Percentiles rank a stretch among this genome's conserved stretches.
phyloP scores from a whole-genome alignment of 2,329 filamentous ascomycete genomes.

The Verticillium isaacii region DNA sequence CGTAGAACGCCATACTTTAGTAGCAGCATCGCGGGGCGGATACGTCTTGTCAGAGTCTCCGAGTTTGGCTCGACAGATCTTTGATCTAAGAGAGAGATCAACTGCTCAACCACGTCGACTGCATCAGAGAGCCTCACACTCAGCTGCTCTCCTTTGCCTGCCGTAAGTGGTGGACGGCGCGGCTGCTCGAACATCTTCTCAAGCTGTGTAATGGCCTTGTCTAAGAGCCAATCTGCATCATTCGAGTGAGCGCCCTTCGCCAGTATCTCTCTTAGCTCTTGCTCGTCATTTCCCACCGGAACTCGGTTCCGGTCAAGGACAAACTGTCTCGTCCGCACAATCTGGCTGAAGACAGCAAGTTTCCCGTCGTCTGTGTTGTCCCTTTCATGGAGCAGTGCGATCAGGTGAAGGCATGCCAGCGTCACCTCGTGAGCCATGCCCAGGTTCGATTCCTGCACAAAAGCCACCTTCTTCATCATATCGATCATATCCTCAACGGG shows the following conservation, averaged over 20 bases:
- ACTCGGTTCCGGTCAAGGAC: too few relatives aligned
- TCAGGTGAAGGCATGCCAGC: not conserved
- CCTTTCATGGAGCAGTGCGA: not conserved
- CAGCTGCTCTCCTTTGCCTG: not conserved
- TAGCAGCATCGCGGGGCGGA: not conserved
- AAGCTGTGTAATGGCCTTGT: not conserved
- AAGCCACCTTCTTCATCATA: not conserved
- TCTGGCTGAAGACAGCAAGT: not conserved
- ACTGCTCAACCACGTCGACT: not conserved
- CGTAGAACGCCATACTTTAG: not conserved
- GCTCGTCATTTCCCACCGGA: too few relatives aligned
- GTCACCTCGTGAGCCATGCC: not conserved
- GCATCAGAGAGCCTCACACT: not conserved
- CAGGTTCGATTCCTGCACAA: not conserved
- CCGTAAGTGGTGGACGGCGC: not conserved
- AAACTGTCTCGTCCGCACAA: not conserved
- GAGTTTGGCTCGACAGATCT: not conserved
- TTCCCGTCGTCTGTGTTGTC: not conserved
- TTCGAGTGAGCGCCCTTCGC: too few relatives aligned
- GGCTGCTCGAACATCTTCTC: not conserved
- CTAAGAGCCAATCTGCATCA: not conserved
- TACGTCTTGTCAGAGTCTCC: not conserved
- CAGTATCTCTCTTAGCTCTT: too few relatives aligned
- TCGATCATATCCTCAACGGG: not conserved
- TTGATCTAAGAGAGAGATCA: not conserved